Base-by-base conservation (phyloP, 345 rosid genomes). In the Salix brachista region DNA sequence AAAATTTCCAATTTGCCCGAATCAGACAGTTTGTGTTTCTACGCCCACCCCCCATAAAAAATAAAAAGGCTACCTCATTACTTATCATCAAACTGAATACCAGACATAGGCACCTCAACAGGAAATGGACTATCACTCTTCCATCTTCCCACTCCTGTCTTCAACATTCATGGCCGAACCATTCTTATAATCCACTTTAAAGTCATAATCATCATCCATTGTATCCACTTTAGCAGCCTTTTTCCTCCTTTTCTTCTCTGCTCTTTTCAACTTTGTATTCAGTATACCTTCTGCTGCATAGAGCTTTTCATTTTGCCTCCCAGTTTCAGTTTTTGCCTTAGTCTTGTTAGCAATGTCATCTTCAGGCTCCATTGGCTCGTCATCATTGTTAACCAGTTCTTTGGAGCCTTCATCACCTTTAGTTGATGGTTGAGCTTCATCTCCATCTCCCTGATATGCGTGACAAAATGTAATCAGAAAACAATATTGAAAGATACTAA, bases 241-340 rank as follows among this genome's bases (percentile, higher is more conserved):
- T 82, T 90, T 92, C 90, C 90, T 91, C 82, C 74, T 84, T 85
- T 92, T 92, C 88, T 87, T 91, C 80, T 93, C 97, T 1, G 98
- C 97, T 79, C 82, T 88, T 80, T 86, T 89, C 75, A 75, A 73
- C 80, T 87, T 96, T 6, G 94, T 82, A 76, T 96, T 93, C 21
- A 93, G 86, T 21, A 93, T 96, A 41, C 90, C 91, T 75, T 92
- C 92, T 8, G 80, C 92, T 25, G 75, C 65, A 69, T 92, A 96
- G 7, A 96, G 80, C 85, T 91, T 89, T 87, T 83, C 86, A 74
- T 93, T 93, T 84, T 93, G 99, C 81, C 67, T 85, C 60, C 88
- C 74, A 18, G 80, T 30, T 62, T 78, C 80, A 5, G 86, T 80
- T 83, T 82, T 81, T 52, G 77, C 89, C 84, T 81, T 83, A 1